Conservation (phyloP, 495 filamentous ascomycete species). For the Parathielavia hyrcaniae region DNA sequence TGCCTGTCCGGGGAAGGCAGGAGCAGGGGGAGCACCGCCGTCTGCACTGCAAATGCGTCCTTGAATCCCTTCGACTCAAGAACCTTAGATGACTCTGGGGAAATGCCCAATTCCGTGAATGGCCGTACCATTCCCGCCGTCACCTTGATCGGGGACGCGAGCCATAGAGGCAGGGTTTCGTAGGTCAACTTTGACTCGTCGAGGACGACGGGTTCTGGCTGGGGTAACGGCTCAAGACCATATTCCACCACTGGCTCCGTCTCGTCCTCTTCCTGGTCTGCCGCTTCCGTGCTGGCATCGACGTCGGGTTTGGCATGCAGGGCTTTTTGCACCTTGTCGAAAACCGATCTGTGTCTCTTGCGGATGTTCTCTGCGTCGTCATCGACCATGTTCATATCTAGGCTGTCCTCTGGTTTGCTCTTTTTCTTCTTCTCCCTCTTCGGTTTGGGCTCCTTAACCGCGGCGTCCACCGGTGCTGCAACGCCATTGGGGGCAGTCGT, state of each 20-base stretch:
- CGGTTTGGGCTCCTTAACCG: slow-evolving; percentile 1
- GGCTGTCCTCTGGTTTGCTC: slow-evolving; percentile 22
- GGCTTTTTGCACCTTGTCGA: slow-evolving; percentile 47
- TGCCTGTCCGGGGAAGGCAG: slow-evolving; percentile 49
- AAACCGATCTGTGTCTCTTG: slow-evolving; percentile 38
- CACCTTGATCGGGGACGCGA: slow-evolving; percentile 63
- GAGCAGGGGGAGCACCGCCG: slow-evolving; percentile 70
- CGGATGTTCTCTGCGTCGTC: slow-evolving; percentile 27
- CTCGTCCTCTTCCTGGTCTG: slow-evolving; percentile 24
- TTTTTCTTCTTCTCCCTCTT: slow-evolving; percentile 37
- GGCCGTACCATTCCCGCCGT: slow-evolving; percentile 50
- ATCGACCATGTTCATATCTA: slow-evolving; percentile 13
- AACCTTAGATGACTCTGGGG: slow-evolving; percentile 37
- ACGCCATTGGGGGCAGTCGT: background rate
- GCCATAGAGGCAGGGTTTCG: slow-evolving; percentile 62
- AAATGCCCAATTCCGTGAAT: slow-evolving; percentile 56
- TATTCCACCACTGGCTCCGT: slow-evolving; percentile 47
- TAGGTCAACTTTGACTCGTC: slow-evolving; percentile 45
- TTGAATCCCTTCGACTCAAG: slow-evolving; percentile 61
- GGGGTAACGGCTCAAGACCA: slow-evolving; percentile 68
- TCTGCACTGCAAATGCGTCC: slow-evolving; percentile 79
- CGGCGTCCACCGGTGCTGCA: background rate
- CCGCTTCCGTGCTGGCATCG: slow-evolving; percentile 24
- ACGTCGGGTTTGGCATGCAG: slow-evolving; percentile 28
- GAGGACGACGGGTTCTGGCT: slow-evolving; percentile 58